Base-by-base conservation (phyloP, 306 rosid genomes). In the Pterocarpus santalinus region DNA sequence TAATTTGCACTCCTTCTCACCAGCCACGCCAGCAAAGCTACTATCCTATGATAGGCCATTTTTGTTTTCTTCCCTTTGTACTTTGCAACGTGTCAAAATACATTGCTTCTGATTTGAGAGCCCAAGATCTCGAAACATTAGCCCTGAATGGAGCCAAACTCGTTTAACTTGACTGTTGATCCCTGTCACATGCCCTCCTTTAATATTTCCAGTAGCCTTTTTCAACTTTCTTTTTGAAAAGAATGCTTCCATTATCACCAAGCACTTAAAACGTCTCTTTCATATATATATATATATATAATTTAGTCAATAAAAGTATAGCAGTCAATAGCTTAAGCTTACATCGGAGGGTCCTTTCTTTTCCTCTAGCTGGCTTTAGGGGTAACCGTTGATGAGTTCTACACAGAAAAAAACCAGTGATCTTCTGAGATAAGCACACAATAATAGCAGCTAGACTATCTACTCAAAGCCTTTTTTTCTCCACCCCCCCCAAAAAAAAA, bases 361-460 rank as follows among this genome's bases (percentile, higher is more conserved):
- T 61, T 58, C 28, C 28, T 52, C 76, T 43, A 53, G 28, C 36
- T 51, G 78, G 60, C 81, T 75, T 44, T 58, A 71, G 12, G 11
- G 68, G 30, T 34, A 49, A 33, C 72, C 8, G 34, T 76, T 39
- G 55, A 61, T 34, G 76, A 52, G 17, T 49, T 53, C 38, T 65
- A 13, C 9, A 9, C 52, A 43, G 47, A 43, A 61, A 41, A 83
- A 30, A 57, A 7, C 15, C 55, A 73, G 86, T 85, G 86, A 84
- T 66, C 75, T 87, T 87, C 85, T 85, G 82, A 52, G 84, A 85
- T 81, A 66, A 76, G 90, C 93, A 87, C 87, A 78, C 76, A 83
- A 72, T 57, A 76, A 57, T 68, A 57, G 79, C 82, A 85, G 79
- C 82, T 61, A 64, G 75, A 67, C 69, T 70, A 78, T 65, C 87